These are phyloP conservation scores for Suillus lakei DNA, from an alignment of 768 basidiomycete species.

Conservation along the genomic window DNA sequence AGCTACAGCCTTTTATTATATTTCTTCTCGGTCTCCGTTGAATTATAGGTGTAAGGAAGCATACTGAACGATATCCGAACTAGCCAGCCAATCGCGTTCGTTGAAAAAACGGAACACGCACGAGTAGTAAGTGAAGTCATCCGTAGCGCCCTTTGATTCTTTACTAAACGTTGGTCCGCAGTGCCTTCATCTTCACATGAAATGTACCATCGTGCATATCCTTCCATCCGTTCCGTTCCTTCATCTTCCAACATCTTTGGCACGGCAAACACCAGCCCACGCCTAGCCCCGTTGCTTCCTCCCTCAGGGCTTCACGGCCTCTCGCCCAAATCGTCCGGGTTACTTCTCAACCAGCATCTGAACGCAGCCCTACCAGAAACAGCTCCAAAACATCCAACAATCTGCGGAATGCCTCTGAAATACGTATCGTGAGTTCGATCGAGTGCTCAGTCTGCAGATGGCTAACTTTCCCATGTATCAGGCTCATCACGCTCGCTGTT, in stretches of 20 bases:
- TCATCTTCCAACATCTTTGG: conserved; percentile 37
- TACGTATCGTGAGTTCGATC: conserved; percentile 69
- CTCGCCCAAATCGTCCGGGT: conserved; percentile 44
- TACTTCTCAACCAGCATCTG: conserved; percentile 39
- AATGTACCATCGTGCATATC: conserved; percentile 68
- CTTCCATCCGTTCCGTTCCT: conserved; percentile 59
- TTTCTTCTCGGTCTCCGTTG: background rate
- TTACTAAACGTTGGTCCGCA: conserved; percentile 24
- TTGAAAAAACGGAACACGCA: conserved; percentile 9
- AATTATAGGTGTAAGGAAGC: background rate
- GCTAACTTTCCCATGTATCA: conserved; percentile 15
- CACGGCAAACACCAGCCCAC: conserved; percentile 37
- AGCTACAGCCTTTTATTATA: conserved; percentile 4
- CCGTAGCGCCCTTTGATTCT: conserved; percentile 12
- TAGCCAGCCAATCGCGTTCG: background rate
- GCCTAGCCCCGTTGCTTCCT: conserved; percentile 56
- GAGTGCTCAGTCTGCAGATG: conserved; percentile 1
- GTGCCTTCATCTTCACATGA: conserved; percentile 45
- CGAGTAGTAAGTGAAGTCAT: conserved; percentile 25
- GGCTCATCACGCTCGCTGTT: conserved; percentile 84
- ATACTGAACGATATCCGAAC: conserved; percentile 2
- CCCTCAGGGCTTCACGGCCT: conserved; percentile 47
- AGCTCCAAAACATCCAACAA: conserved; percentile 45
- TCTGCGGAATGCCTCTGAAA: conserved; percentile 79
- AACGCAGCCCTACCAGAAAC: conserved; percentile 38